phyloP scores from a whole-genome alignment of 2,329 filamentous ascomycete genomes.

The Iodosphaeria phyllophila region DNA sequence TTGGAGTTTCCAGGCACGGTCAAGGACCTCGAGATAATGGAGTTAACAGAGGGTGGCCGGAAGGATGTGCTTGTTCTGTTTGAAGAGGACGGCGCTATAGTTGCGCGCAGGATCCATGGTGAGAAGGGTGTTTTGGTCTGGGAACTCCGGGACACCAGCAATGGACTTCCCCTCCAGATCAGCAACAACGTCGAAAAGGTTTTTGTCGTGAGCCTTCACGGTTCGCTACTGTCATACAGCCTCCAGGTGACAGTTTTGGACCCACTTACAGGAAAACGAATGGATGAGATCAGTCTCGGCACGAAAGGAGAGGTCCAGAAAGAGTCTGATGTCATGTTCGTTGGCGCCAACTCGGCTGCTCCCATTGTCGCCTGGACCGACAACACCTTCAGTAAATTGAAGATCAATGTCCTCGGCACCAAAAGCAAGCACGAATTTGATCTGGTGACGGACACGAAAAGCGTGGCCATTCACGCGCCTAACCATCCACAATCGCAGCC shows the following conservation, averaged over 20 bases:
- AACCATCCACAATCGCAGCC: conserved; percentile 50
- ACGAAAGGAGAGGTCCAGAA: conserved; percentile 56
- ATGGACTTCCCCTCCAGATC: conserved; percentile 57
- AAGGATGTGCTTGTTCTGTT: conserved; percentile 59
- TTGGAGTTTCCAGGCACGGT: conserved; percentile 37
- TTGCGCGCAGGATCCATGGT: conserved; percentile 55
- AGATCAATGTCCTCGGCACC: conserved; percentile 50
- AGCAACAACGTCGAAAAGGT: conserved; percentile 51
- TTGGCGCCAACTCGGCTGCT: conserved; percentile 57
- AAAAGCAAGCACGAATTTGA: conserved; percentile 35
- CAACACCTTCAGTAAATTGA: conserved; percentile 38
- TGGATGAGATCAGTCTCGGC: conserved; percentile 52
- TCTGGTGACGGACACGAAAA: conserved; percentile 25
- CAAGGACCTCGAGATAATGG: conserved; percentile 60
- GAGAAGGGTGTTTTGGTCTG: conserved; percentile 56
- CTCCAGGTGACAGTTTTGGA: conserved; percentile 62
- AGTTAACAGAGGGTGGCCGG: conserved; percentile 37
- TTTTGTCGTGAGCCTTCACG: conserved; percentile 61
- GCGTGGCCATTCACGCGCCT: conserved; percentile 54
- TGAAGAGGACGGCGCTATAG: conserved; percentile 34
- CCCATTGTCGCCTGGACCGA: conserved; percentile 65
- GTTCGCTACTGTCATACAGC: conserved; percentile 49
- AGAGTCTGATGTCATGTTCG: conserved; percentile 48
- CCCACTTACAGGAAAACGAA: conserved; percentile 49
- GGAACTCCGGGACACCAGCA: conserved; percentile 53